A percentile compares a stretch with the other conserved stretches of the same genome.
These are phyloP conservation scores for Endocalyx cinctus DNA, from an alignment of 2,329 filamentous ascomycete species.

Conservation along the genomic window DNA sequence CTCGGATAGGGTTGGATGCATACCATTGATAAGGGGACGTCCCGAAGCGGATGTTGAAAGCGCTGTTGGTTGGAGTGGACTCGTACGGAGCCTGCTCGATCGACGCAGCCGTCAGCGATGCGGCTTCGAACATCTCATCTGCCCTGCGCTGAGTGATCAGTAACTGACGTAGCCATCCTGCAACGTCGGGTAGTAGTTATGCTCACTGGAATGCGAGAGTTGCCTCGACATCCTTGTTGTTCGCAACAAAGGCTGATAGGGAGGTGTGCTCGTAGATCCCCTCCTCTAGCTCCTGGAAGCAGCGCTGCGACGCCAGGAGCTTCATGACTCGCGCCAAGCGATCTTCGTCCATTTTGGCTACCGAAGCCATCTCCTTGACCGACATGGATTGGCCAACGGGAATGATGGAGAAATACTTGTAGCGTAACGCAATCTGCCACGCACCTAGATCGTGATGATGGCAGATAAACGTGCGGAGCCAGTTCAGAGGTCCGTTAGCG, in stretches of 20 bases:
- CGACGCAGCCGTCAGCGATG: constrained; percentile 13
- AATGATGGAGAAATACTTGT: constrained; percentile 11
- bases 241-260: no score
- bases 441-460: constrained; percentile 16
- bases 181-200: no score
- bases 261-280: constrained; percentile 19
- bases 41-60: constrained; percentile 19
- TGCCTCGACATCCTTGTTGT: no score
- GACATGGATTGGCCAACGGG: constrained; percentile 5
- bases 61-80: constrained; percentile 6
- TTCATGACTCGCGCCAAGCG: constrained; percentile 15
- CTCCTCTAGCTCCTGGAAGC: constrained; percentile 18
- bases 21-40: constrained; percentile 23
- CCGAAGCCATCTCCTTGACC: constrained; percentile 11
- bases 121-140: constrained; percentile 25
- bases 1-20: constrained; percentile 18
- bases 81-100: constrained; percentile 10
- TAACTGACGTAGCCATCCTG: constrained; percentile 12
- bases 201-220: no score
- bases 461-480: constrained; percentile 7
- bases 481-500: constrained; percentile 7
- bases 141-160: constrained; percentile 13
- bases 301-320: constrained; percentile 17
- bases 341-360: constrained; percentile 18
- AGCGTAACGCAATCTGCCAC: constrained; percentile 14